These are phyloP conservation scores for Exobasidium cylindrosporum DNA, from an alignment of 1,284 basidiomycete genomes.

Conservation along the genomic window DNA sequence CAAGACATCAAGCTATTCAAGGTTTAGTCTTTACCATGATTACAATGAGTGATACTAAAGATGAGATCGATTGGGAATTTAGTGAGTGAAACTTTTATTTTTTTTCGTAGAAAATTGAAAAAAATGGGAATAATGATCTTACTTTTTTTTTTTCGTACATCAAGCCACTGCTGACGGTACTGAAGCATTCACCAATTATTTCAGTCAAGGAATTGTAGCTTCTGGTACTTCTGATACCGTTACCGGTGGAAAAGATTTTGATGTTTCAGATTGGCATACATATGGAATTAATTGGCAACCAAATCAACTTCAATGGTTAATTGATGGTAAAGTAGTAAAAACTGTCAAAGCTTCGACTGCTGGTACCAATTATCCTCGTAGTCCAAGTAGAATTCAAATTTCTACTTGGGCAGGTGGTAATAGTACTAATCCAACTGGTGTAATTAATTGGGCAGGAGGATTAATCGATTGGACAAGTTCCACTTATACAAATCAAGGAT, in stretches of 20 bases:
- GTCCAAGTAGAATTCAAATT: slow-evolving; percentile 43
- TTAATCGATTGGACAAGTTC: slow-evolving; percentile 30
- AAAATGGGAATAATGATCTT: too few relatives aligned
- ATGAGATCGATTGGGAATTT: slow-evolving; percentile 46
- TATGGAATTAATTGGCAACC: slow-evolving; percentile 46
- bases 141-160: too few relatives aligned
- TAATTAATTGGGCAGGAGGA: slow-evolving; percentile 43
- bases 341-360: slow-evolving; percentile 27
- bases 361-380: slow-evolving; percentile 31
- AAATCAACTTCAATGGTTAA: slow-evolving; percentile 33
- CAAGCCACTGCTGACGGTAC: slow-evolving; percentile 22
- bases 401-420: slow-evolving; percentile 40
- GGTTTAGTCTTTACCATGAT: slow-evolving; percentile 48
- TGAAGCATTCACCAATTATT: slow-evolving; percentile 35
- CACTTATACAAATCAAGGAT: slow-evolving; percentile 38
- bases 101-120: too few relatives aligned
- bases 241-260: neutral
- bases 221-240: neutral
- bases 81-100: slow-evolving; percentile 15
- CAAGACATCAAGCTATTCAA: slow-evolving; percentile 34
- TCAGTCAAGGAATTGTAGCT: slow-evolving; percentile 18
- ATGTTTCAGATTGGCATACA: slow-evolving; percentile 35
- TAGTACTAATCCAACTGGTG: slow-evolving; percentile 26
- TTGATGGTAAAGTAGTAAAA: slow-evolving; percentile 38
- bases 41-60: slow-evolving; percentile 35